Base-by-base conservation (phyloP, 768 basidiomycete species). In the Leucocoprinus birnbaumii region DNA sequence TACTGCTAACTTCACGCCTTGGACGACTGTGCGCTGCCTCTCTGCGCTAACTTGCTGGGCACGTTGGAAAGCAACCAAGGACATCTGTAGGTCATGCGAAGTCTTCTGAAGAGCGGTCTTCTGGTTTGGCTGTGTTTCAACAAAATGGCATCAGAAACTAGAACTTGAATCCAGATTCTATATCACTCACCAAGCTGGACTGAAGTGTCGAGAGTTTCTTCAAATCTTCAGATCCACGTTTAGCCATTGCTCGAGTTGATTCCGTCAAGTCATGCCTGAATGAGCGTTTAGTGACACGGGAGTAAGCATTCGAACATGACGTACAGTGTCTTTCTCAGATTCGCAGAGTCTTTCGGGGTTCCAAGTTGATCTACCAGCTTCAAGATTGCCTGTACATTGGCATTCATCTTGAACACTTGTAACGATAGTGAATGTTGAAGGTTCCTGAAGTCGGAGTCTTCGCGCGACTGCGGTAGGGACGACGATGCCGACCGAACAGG, bases 321-420 rank as follows among this genome's bases (percentile, higher is more conserved):
- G 59, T 64, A 96, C 95, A 98, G 72, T 49, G 84, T 88, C 70
- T 89, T 93, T 62, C 96, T 79, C 51, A 98, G 71, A 2, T 75
- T 69, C 1, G 87, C 83, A 16, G 87, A 91, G 68, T 98, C 95
- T 63, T 85, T 84, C 27, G 74, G 74, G 0, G 89, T 92, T 3
- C 96, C 96, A 1, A 99, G 81, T 68, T 95, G 91, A 65, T 98
- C 94, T n/a, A 98, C 92, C n/a, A 94, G 80, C 71, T 91, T 92
- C 62, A 93, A 70, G 47, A 99, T 95, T 14, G 91, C 96, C 65
- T 96, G 92, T 2, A 98, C 94, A 71, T 99, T 99, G 56, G 91
- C 84, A 64, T 96, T 95, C 76, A 98, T 94, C 82, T 98, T 98
- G 87, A 98, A 98, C 55, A 96, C 92, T 68, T 98, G 95, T 5